Percentiles rank a stretch among this genome's conserved stretches.
Evolutionary conservation across 345 rosid species (phyloP).

Genomic region (Durio zibethinus): DNA sequence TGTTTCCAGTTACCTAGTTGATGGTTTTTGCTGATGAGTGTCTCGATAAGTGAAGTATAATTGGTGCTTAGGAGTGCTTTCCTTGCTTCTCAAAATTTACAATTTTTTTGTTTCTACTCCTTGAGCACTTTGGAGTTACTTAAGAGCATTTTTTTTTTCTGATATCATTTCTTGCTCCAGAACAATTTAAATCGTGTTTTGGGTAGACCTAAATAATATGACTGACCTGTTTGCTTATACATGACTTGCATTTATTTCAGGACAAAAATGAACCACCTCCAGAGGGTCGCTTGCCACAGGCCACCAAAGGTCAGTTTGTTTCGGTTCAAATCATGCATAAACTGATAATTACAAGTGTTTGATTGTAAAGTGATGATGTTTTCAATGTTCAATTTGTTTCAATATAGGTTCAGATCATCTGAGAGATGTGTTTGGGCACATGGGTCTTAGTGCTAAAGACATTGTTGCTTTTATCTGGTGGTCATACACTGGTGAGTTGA

Average conservation of each 20-base stretch:
- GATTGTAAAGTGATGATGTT: not conserved
- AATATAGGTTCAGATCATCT: conserved; percentile 71
- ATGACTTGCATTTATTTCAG: conserved; percentile 27
- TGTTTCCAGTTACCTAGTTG: not conserved
- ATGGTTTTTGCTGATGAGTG: not conserved
- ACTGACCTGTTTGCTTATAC: too few relatives aligned
- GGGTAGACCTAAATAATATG: too few relatives aligned
- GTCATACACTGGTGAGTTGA: conserved; percentile 68
- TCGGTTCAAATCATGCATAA: not conserved
- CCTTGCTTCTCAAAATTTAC: not conserved
- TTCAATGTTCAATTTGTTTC: not conserved
- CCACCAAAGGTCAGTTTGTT: conserved; percentile 54
- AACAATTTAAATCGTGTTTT: not conserved
- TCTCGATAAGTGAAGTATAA: not conserved
- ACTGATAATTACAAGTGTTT: not conserved
- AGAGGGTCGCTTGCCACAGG: conserved; percentile 88
- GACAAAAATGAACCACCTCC: conserved; percentile 84
- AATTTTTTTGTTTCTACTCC: not conserved
- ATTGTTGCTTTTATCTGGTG: conserved; percentile 87
- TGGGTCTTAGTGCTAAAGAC: conserved; percentile 85
- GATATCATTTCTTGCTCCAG: not conserved
- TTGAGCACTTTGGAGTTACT: not conserved
- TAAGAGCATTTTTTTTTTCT: not conserved
- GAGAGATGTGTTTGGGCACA: conserved; percentile 75
- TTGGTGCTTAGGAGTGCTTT: not conserved